Evolutionary conservation across 2,329 filamentous ascomycete species (phyloP).

Genomic region (Fusarium aywerte): DNA sequence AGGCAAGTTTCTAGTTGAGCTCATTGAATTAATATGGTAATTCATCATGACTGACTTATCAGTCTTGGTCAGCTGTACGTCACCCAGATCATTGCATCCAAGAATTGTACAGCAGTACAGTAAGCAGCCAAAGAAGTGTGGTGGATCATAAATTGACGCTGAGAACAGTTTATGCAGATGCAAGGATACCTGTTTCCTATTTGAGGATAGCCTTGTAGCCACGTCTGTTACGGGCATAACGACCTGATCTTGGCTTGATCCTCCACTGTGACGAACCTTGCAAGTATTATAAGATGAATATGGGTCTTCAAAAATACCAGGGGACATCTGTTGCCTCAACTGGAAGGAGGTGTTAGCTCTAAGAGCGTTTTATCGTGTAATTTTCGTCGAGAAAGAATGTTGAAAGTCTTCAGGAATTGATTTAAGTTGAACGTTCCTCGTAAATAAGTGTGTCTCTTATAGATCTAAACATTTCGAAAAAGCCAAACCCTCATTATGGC

Average conservation of each 20-base stretch:
- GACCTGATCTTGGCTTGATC: background rate
- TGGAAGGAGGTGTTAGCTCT: background rate
- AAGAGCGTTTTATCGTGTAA: background rate
- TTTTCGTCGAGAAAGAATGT: rapidly evolving
- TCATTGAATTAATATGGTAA: too few relatives aligned
- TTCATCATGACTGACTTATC: too few relatives aligned
- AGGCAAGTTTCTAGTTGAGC: too few relatives aligned
- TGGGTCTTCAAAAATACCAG: background rate
- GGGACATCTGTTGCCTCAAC: background rate
- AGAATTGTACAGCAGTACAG: too few relatives aligned
- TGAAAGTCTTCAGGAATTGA: background rate
- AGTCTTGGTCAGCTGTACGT: too few relatives aligned
- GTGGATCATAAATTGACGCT: background rate
- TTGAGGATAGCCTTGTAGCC: background rate
- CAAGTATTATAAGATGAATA: background rate
- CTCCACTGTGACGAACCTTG: background rate
- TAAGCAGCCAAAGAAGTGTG: background rate
- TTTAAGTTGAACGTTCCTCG: background rate
- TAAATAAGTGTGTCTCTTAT: background rate
- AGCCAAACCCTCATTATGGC: constrained; percentile 34
- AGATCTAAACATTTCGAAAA: background rate
- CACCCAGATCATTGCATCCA: too few relatives aligned
- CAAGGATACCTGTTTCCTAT: constrained; percentile 2
- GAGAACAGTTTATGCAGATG: background rate
- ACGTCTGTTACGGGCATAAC: background rate